A percentile compares a stretch with the other conserved stretches of the same genome.
These are phyloP conservation scores for Cyphellophora attinorum DNA, from an alignment of 2,329 filamentous ascomycete genomes.

Conservation along the genomic window DNA sequence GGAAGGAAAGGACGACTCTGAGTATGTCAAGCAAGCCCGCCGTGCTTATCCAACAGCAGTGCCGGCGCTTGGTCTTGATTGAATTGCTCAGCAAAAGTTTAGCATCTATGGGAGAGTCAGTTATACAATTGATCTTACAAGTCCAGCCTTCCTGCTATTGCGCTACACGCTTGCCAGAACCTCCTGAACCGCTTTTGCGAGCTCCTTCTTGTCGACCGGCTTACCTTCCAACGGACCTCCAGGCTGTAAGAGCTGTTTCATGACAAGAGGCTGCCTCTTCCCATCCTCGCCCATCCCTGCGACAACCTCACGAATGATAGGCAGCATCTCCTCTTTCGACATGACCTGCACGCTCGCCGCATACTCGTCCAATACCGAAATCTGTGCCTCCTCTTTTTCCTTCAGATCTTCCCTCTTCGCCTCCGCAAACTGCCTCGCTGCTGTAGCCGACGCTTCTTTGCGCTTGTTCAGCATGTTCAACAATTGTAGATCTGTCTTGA, in stretches of 20 bases:
- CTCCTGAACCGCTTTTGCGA: slow-evolving; percentile 31
- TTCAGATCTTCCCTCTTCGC: slow-evolving; percentile 34
- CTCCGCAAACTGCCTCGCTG: slow-evolving; percentile 30
- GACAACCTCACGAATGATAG: slow-evolving; percentile 26
- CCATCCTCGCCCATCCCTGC: slow-evolving; percentile 22
- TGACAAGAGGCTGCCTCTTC: slow-evolving; percentile 31
- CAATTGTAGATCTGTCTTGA: slow-evolving; percentile 37
- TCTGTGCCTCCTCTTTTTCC: slow-evolving; percentile 34
- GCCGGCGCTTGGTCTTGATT: not conserved
- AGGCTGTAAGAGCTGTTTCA: slow-evolving; percentile 32
- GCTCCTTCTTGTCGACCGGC: slow-evolving; percentile 30
- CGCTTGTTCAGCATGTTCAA: slow-evolving; percentile 37
- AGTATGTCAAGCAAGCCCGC: slow-evolving; percentile 8
- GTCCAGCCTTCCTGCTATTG: no score
- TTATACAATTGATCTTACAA: no score
- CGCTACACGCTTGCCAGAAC: slow-evolving; percentile 7
- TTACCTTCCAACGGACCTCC: slow-evolving; percentile 35
- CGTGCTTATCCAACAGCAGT: not conserved
- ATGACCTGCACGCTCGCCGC: slow-evolving; percentile 32
- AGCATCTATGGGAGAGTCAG: no score
- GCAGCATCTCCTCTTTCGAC: slow-evolving; percentile 29
- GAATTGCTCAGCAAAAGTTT: no score
- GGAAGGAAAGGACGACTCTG: slow-evolving; percentile 17
- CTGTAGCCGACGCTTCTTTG: slow-evolving; percentile 26
- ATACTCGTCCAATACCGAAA: slow-evolving; percentile 35